These are phyloP conservation scores for Ophiostoma pallidulum DNA, from an alignment of 2,329 filamentous ascomycete species.

Conservation along the genomic window DNA sequence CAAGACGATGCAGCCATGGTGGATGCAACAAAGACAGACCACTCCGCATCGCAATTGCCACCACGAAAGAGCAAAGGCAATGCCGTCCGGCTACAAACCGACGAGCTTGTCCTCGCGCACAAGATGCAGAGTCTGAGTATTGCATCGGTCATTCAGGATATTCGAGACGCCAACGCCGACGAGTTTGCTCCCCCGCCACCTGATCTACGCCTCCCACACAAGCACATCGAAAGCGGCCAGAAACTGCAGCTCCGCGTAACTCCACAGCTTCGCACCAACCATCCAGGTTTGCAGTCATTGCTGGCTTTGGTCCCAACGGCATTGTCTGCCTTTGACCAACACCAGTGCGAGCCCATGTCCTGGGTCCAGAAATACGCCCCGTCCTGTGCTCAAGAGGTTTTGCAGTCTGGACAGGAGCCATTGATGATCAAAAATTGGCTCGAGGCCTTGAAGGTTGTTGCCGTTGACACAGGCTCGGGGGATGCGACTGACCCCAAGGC, in stretches of 20 bases:
- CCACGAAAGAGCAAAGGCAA: conserved; percentile 43
- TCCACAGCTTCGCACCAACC: conserved; percentile 33
- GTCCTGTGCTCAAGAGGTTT: conserved; percentile 53
- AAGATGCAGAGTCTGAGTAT: conserved; percentile 32
- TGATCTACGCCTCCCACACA: conserved; percentile 44
- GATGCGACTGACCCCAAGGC: conserved; percentile 25
- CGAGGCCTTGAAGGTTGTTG: conserved; percentile 60
- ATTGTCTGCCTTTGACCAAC: conserved; percentile 72
- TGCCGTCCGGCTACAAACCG: conserved; percentile 28
- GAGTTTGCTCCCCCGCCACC: conserved; percentile 35
- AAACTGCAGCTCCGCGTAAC: conserved; percentile 42
- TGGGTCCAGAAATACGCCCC: conserved; percentile 89
- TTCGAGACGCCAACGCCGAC: conserved; percentile 29
- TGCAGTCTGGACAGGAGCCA: conserved; percentile 66
- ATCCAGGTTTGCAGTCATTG: conserved; percentile 25
- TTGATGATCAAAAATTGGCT: conserved; percentile 73
- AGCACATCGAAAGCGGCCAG: conserved; percentile 49
- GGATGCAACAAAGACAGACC: too few relatives aligned
- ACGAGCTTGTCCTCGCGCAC: conserved; percentile 35
- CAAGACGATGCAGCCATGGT: neutral
- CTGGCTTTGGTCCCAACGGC: conserved; percentile 50
- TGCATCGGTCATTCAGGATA: conserved; percentile 23
- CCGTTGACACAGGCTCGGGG: conserved; percentile 55
- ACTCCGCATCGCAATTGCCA: neutral
- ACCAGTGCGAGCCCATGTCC: conserved; percentile 58